Evolutionary conservation across 1,284 basidiomycete species (phyloP).

Genomic region (Wallemia hederae): DNA sequence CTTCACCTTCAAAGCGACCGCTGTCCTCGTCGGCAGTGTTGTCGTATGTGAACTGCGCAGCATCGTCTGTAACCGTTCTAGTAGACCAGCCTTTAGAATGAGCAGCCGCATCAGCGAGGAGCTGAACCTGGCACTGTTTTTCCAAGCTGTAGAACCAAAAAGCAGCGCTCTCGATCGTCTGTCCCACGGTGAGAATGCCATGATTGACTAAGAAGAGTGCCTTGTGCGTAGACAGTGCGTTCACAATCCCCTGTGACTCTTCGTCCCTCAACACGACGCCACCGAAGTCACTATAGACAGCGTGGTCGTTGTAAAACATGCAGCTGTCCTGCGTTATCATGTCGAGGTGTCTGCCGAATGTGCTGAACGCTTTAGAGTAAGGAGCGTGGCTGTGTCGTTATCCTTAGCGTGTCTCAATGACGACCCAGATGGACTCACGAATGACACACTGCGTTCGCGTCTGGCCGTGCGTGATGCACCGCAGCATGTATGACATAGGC

Average conservation of each 20-base stretch:
- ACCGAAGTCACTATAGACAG: slow-evolving; percentile 18
- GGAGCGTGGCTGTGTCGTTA: too few species aligned
- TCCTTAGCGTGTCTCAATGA: too few species aligned
- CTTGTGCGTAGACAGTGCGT: slow-evolving; percentile 21
- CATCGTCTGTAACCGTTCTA: slow-evolving; percentile 11
- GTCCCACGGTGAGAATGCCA: slow-evolving; percentile 25
- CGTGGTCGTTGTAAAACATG: slow-evolving; percentile 12
- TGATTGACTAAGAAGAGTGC: slow-evolving; percentile 25
- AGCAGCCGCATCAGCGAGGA: slow-evolving; percentile 24
- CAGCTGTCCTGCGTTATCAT: slow-evolving; percentile 7
- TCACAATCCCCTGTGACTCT: slow-evolving; percentile 28
- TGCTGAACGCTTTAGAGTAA: slow-evolving; percentile 3
- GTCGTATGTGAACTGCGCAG: slow-evolving; percentile 3
- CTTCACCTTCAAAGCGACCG: neutral
- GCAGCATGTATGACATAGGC: slow-evolving; percentile 27
- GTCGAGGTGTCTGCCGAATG: slow-evolving; percentile 8
- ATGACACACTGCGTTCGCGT: slow-evolving; percentile 32
- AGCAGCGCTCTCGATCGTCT: slow-evolving; percentile 19
- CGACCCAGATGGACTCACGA: too few species aligned
- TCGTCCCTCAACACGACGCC: slow-evolving; percentile 30
- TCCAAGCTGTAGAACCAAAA: slow-evolving; percentile 19
- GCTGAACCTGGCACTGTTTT: slow-evolving; percentile 23
- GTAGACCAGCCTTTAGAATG: slow-evolving; percentile 14
- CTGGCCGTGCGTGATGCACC: slow-evolving; percentile 29
- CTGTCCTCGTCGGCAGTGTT: neutral